These are phyloP conservation scores for Lipomyces orientalis DNA, from an alignment of 805 yeast genomes.

Conservation along the genomic window DNA sequence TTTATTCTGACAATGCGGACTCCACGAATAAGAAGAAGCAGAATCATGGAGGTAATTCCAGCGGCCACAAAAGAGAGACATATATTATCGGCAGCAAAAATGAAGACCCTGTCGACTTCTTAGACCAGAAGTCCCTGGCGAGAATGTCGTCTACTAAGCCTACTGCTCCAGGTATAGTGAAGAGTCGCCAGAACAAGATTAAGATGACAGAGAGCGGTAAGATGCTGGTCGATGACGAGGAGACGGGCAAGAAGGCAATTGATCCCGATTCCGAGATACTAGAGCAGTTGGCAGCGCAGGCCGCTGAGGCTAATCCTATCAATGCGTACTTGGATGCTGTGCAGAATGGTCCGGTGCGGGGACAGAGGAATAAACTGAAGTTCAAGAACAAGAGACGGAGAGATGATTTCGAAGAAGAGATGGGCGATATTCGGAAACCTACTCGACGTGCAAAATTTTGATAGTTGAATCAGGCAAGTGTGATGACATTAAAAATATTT, in stretches of 20 bases:
- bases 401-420: constrained; percentile 53
- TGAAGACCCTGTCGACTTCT: constrained; percentile 82
- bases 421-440: constrained; percentile 6
- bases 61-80: constrained; percentile 50
- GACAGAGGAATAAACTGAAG: constrained; percentile 89
- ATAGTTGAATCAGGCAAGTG: not conserved
- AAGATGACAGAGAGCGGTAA: constrained; percentile 66
- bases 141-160: constrained; percentile 91
- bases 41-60: constrained; percentile 35
- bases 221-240: constrained; percentile 60
- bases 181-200: constrained; percentile 42
- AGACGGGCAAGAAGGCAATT: constrained; percentile 31
- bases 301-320: constrained; percentile 59
- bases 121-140: constrained; percentile 82
- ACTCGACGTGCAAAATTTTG: constrained; percentile 23
- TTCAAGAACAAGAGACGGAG: constrained; percentile 65
- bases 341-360: constrained; percentile 89
- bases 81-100: constrained; percentile 68
- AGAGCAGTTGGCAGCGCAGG: constrained; percentile 48
- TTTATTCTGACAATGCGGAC: constrained; percentile 51
- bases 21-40: constrained; percentile 29
- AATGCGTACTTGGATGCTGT: constrained; percentile 95
- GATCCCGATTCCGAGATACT: constrained; percentile 52
- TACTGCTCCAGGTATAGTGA: constrained; percentile 52
- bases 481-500: not conserved